Conservation (phyloP, 805 yeast species). For the Metschnikowia colocasiae region DNA sequence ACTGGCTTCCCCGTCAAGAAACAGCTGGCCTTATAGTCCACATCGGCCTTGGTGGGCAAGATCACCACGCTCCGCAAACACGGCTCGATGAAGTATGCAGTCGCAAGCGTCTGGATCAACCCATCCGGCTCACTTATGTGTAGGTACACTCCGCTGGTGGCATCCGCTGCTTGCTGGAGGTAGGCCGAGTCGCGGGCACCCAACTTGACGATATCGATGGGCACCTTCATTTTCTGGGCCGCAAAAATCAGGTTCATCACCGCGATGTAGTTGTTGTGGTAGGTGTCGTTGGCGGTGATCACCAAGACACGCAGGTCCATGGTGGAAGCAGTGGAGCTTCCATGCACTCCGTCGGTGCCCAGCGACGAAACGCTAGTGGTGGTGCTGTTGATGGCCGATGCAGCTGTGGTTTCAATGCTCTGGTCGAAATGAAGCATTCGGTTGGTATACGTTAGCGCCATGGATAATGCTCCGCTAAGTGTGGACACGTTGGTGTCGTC, state of each 20-base stretch:
- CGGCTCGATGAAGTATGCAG: conserved; percentile 87
- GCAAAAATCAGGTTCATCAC: conserved; percentile 95
- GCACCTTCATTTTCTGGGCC: conserved; percentile 86
- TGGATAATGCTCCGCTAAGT: conserved; percentile 73
- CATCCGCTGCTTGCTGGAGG: conserved; percentile 92
- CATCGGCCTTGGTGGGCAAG: conserved; percentile 77
- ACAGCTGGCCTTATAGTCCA: conserved; percentile 93
- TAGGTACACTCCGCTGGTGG: conserved; percentile 87
- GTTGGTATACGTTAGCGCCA: conserved; percentile 78
- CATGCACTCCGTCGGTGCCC: conserved; percentile 9
- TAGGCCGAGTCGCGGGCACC: conserved; percentile 65
- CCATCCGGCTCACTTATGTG: conserved; percentile 67
- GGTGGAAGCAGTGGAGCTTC: conserved; percentile 16
- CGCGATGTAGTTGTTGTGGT: conserved; percentile 75
- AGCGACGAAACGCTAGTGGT: conserved; percentile 23
- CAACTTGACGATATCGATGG: conserved; percentile 87
- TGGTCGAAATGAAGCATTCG: conserved; percentile 52
- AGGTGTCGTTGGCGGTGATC: conserved; percentile 72
- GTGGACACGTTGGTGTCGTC: conserved; percentile 26
- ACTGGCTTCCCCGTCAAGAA: conserved; percentile 86
- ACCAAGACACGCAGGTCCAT: conserved; percentile 41
- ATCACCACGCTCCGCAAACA: conserved; percentile 70
- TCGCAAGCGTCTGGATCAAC: conserved; percentile 71
- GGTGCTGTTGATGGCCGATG: conserved; percentile 40
- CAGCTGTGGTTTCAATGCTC: conserved; percentile 42